Base-by-base conservation (phyloP, 129 eudicot genomes). In the Chrysanthemum lavandulifolium region DNA sequence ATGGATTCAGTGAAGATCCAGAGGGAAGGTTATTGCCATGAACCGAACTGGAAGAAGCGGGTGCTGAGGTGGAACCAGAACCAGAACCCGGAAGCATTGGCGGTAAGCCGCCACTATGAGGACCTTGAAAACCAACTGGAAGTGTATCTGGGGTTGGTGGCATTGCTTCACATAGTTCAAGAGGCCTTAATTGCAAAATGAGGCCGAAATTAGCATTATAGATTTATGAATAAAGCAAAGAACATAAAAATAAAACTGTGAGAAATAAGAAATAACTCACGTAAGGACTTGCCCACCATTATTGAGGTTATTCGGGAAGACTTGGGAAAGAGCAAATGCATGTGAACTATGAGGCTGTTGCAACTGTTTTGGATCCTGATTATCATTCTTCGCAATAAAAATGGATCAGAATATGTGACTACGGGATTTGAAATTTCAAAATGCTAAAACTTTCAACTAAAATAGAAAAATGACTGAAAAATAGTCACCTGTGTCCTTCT, bases 301-400 rank as follows among this genome's bases (percentile, higher is more conserved):
- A 40, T 40, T 94, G 69, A 88, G 79, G 81, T 94, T 87, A 81
- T 86, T 94, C 57, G 98, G 97, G 66, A 85, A 80, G 72, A 84
- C 86, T 84, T 90, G 98, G 68, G 96, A 87, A 76, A 93, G 98
- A 49, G 98, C 92, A 77, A 71, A 56, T n/a, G 83, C 74, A 78
- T 90, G 98, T 65, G 98, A 94, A 60, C 77, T 66, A 47, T 90
- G 97, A 57, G 96, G 93, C 61, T 76, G 95, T 78, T 83, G 91
- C 40, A 86, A 49, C 68, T 79, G 98, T 67, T 86, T 87, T 19
- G 83, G 89, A 79, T 94, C 96, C 83, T 88, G 91, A 75, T 78
- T 72, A 80, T 77, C 92, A 84, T 82, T 86, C 89, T 82, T 68
- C 54, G 65, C 65, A 56, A 72, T 58, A 43, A 67, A 50, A 55